Evolutionary conservation across 2,329 filamentous ascomycete species (phyloP).

Genomic region (Arachnopeziza araneosa): DNA sequence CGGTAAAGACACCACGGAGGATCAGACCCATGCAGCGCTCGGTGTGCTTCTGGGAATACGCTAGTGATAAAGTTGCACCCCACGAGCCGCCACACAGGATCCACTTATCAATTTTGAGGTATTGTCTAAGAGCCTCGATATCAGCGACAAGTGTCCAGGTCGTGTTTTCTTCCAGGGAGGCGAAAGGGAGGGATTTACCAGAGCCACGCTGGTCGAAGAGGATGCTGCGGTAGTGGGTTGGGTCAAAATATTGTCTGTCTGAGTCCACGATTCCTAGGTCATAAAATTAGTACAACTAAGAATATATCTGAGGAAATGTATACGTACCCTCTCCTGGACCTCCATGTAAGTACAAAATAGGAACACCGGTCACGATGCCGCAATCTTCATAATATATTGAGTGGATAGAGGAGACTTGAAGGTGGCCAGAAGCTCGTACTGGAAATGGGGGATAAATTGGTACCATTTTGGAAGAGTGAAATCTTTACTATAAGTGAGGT

Average conservation of each 20-base stretch:
- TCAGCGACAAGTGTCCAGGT: conserved; percentile 40
- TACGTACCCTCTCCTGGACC: conserved; percentile 37
- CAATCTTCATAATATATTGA: conserved; percentile 28
- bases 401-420: conserved; percentile 26
- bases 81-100: conserved; percentile 44
- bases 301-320: not conserved
- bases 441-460: conserved; percentile 24
- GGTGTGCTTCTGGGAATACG: conserved; percentile 40
- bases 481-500: no score
- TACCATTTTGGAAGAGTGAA: conserved; percentile 15
- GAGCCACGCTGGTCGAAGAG: conserved; percentile 43
- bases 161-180: conserved; percentile 38
- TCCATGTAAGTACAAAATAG: conserved; percentile 39
- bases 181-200: conserved; percentile 38
- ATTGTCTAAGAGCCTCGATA: conserved; percentile 38
- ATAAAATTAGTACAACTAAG: not conserved
- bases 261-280: not conserved
- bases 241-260: conserved; percentile 40
- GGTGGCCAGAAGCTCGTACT: conserved; percentile 21
- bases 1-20: conserved; percentile 38
- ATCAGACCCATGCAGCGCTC: conserved; percentile 34
- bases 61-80: conserved; percentile 40
- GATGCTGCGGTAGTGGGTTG: conserved; percentile 38
- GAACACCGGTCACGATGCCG: conserved; percentile 19
- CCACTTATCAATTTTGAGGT: conserved; percentile 39